A percentile compares a stretch with the other conserved stretches of the same genome.
Conservation (phyloP, 306 rosid genomes). For the Rosa chinensis region DNA sequence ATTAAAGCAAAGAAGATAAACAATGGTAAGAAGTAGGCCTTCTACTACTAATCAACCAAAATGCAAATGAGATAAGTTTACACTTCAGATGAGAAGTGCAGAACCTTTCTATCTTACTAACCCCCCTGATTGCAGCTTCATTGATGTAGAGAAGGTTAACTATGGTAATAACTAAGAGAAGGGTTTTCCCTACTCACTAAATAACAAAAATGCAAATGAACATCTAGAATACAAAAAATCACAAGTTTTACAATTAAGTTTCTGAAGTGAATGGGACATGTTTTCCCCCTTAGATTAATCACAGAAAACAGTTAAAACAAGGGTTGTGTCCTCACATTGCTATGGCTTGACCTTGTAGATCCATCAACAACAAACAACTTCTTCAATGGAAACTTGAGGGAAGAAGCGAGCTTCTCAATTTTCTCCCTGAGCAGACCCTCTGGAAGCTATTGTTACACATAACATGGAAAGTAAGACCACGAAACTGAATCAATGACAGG, state of each 20-base stretch:
- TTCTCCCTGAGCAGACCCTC: conserved; percentile 85
- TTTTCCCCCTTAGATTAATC: not conserved
- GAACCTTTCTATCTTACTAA: not conserved
- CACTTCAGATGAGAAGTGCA: not conserved
- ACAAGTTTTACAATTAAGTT: not conserved
- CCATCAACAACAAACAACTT: conserved; percentile 97
- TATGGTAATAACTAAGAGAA: not conserved
- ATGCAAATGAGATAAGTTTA: not conserved
- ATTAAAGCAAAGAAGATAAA: not conserved
- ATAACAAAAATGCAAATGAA: not conserved
- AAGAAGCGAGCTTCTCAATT: conserved; percentile 89
- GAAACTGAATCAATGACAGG: conserved; percentile 13
- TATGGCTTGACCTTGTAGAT: conserved; percentile 97
- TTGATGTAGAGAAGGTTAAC: not conserved
- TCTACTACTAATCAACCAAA: not conserved
- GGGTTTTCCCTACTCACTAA: not conserved
- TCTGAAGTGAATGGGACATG: not conserved
- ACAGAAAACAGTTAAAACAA: conserved; percentile 1
- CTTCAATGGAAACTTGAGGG: conserved; percentile 86
- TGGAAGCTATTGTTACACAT: conserved; percentile 67
- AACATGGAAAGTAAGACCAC: conserved; percentile 21
- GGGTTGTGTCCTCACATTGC: conserved; percentile 74
- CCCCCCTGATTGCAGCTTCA: not conserved
- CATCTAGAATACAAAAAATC: not conserved
- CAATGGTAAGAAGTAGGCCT: not conserved